Evolutionary conservation across 345 rosid species (phyloP), one percentile per base, ranked within the genome.

Genomic region (Noccaea caerulescens): DNA sequence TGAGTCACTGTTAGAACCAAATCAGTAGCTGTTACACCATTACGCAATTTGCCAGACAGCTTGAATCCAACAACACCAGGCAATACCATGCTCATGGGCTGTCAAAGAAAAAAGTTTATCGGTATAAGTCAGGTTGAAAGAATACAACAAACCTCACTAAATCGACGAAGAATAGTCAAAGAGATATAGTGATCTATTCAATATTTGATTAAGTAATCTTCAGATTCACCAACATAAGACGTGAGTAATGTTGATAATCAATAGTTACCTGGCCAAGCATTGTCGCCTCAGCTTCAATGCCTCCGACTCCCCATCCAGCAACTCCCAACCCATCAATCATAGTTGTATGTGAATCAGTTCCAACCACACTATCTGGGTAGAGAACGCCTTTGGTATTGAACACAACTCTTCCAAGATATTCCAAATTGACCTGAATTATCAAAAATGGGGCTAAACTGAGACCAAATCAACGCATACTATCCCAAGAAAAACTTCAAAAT

Each of bases 31-130:
- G 97, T 93, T 62, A 93, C 91, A 63, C 95, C 98, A 83, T 92
- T 76, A 60, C 84, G 85, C 57, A 92, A 72, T 75, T 92, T 92
- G 51, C 96, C 90, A 0, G 80, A 51, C 75, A 93, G 80, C 68
- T 93, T 90, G 63, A 90, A 93, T 27, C 98, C 98, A 70, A 93
- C 97, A 53, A 90, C 98, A 78, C 98, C 98, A 47, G 98, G 97
- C 77, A 93, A 79, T 59, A 93, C 98, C 98, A 93, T 93, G 84
- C 98, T 93, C 97, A 93, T 93, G 39, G 98, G 98, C 98, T 92
- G 84, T 42, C 44, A 41, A 42, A 51, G 18, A 2, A 59, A 20
- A 37, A 46, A 39, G 12, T 49, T 39, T 1, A 56, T 57, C 47
- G 33, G 33, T 18, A 61, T 11, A 45, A 33, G 33, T 38, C 49